Evolutionary conservation across 352 stramenopile genomes (phyloP), one percentile per base, ranked within the genome.

Genomic region (Globisporangium irregulare): DNA sequence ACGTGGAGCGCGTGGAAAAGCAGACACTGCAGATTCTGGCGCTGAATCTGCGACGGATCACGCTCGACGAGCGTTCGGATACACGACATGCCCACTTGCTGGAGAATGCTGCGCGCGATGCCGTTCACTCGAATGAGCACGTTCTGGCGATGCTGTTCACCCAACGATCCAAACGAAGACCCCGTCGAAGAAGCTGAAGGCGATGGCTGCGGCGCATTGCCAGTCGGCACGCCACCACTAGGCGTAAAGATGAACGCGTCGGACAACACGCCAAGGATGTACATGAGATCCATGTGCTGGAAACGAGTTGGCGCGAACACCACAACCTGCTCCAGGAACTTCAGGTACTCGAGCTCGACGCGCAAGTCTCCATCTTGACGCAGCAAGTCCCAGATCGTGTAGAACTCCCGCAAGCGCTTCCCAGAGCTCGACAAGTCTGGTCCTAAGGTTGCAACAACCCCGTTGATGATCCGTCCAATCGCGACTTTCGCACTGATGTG

Each of bases 291-390:
- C 32, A 57, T 69, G 27, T 61, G 66, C 43, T 82, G 81, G 54
- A 94, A 91, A 20, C 81, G 75, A 10, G 73, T 73, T 0, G 89
- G 89, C 25, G 84, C 84, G 60, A 95, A 93, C 41, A 95, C 83
- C 0, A 93, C 83, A 4, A 96, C 73, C 79, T 96, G 89, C 69
- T 95, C 84, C 38, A 95, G 66, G 32, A 94, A 94, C 56, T 82
- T 86, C 41, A 93, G 79, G 56, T 87, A 93, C 64, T 93, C 86
- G 22, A 92, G 73, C 59, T 95, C 86, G 4, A 95, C 71, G 15
- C 84, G 80, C n/a, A 82, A 66, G 27, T 95, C 84, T 10, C 80
- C 78, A 64, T 89, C 76, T 38, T 89, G 76, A 20, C 89, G 86
- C 25, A 96, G 74, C 55, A 95, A 53, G 27, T 74, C 78, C 85